A percentile compares a stretch with the other conserved stretches of the same genome.
These are phyloP conservation scores for Inga laurina DNA, from an alignment of 306 rosid genomes.

Conservation along the genomic window DNA sequence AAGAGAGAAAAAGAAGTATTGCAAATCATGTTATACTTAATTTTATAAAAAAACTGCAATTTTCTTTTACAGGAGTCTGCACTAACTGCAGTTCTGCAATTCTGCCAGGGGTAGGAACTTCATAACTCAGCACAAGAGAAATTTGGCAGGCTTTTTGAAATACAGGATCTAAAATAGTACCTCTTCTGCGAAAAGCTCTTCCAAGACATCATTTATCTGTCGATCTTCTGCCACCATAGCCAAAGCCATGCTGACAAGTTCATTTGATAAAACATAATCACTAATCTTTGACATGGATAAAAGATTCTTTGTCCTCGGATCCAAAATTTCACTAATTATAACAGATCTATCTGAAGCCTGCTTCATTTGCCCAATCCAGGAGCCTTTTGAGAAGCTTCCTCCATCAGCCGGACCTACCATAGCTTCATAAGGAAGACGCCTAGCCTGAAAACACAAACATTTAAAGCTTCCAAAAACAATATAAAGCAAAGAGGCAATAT, in stretches of 20 bases:
- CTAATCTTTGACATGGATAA: conserved; percentile 89
- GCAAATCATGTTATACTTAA: neutral
- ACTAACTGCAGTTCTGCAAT: neutral
- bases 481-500: neutral
- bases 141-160: neutral
- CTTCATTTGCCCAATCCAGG: conserved; percentile 97
- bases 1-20: neutral
- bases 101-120: conserved; percentile 1
- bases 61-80: neutral
- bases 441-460: conserved; percentile 62
- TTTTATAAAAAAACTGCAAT: neutral
- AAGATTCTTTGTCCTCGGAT: conserved; percentile 89
- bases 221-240: conserved; percentile 96
- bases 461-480: conserved; percentile 16
- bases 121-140: conserved; percentile 12
- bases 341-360: conserved; percentile 88
- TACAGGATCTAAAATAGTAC: conserved; percentile 38
- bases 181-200: conserved; percentile 94
- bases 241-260: conserved; percentile 96
- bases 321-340: conserved; percentile 88
- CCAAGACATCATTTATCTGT: conserved; percentile 87
- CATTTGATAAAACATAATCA: conserved; percentile 88
- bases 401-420: conserved; percentile 51
- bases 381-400: conserved; percentile 81
- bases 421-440: conserved; percentile 72